Conservation (phyloP, 352 stramenopile species). For the Globisporangium orthogonon region DNA sequence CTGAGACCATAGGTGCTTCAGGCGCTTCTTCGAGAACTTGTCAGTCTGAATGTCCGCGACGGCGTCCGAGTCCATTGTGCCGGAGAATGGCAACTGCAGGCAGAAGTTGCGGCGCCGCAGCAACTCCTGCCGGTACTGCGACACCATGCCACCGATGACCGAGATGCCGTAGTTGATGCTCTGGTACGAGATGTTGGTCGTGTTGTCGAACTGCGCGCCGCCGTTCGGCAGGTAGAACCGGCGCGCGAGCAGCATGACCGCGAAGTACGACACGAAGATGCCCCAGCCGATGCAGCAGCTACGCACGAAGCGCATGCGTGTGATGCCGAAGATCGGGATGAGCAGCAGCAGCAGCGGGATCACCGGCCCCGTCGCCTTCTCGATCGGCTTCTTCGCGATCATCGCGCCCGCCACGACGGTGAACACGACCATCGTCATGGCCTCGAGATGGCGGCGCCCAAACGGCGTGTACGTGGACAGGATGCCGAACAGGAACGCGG, state of each 20-base stretch:
- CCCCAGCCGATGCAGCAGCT: slow-evolving; percentile 63
- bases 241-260: slow-evolving; percentile 48
- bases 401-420: slow-evolving; percentile 49
- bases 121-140: slow-evolving; percentile 76
- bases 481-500: slow-evolving; percentile 44
- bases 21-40: slow-evolving; percentile 62
- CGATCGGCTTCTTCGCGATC: slow-evolving; percentile 77
- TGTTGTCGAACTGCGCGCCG: slow-evolving; percentile 41
- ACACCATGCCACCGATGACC: slow-evolving; percentile 79
- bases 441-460: slow-evolving; percentile 49
- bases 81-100: slow-evolving; percentile 68
- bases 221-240: slow-evolving; percentile 24
- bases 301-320: slow-evolving; percentile 71
- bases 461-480: slow-evolving; percentile 43
- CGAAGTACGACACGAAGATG: slow-evolving; percentile 64
- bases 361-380: slow-evolving; percentile 55
- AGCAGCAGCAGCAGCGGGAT: slow-evolving; percentile 75
- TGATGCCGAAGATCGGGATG: slow-evolving; percentile 85
- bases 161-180: slow-evolving; percentile 80
- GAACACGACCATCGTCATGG: slow-evolving; percentile 54
- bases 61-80: slow-evolving; percentile 57
- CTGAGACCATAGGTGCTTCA: slow-evolving; percentile 62
- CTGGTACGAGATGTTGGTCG: slow-evolving; percentile 76
- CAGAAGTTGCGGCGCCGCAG: slow-evolving; percentile 71
- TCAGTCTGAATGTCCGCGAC: slow-evolving; percentile 53